A percentile compares a stretch with the other conserved stretches of the same genome.
These are phyloP conservation scores for Cephalotrichum gorgonifer DNA, from an alignment of 2,329 filamentous ascomycete species.

Conservation along the genomic window DNA sequence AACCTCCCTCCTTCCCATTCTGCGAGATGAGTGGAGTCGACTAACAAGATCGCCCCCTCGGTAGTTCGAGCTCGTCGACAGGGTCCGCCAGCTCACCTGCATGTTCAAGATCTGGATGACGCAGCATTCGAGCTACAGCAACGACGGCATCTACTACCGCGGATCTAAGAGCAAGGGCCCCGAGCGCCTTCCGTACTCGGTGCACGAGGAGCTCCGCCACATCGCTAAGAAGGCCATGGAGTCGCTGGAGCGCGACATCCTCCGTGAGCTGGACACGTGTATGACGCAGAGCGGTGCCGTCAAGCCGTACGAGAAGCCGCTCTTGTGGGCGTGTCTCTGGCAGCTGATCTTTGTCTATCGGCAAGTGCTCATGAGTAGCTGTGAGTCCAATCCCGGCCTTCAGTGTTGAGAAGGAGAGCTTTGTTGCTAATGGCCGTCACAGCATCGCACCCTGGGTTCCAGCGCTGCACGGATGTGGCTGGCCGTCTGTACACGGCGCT, in stretches of 20 bases:
- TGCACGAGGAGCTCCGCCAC: slow-evolving; percentile 27
- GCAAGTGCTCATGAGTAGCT: slow-evolving; percentile 19
- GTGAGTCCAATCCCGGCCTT: background rate
- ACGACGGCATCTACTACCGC: slow-evolving; percentile 11
- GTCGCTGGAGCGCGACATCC: slow-evolving; percentile 26
- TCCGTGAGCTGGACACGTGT: slow-evolving; percentile 27
- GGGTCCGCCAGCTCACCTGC: slow-evolving; percentile 35
- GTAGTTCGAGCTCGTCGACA: slow-evolving; percentile 29
- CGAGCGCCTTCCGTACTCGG: slow-evolving; percentile 22
- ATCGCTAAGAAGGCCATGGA: slow-evolving; percentile 27
- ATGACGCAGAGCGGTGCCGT: slow-evolving; percentile 26
- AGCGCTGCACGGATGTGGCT: slow-evolving; percentile 1
- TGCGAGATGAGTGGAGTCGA: background rate
- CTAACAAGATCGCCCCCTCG: slow-evolving; percentile 1
- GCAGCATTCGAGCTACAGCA: slow-evolving; percentile 27
- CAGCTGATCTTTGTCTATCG: slow-evolving; percentile 38
- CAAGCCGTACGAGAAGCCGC: slow-evolving; percentile 26
- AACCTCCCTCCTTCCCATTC: no score
- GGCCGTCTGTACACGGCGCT: slow-evolving; percentile 10
- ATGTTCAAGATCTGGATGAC: slow-evolving; percentile 40
- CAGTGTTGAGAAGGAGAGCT: background rate
- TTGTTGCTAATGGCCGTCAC: background rate
- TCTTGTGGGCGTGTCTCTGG: slow-evolving; percentile 39
- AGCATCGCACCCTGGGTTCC: background rate
- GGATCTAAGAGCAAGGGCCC: background rate